A percentile compares a stretch with the other conserved stretches of the same genome.
These are phyloP conservation scores for Leptographium galeiforme DNA, from an alignment of 2,329 filamentous ascomycete species.

Conservation along the genomic window DNA sequence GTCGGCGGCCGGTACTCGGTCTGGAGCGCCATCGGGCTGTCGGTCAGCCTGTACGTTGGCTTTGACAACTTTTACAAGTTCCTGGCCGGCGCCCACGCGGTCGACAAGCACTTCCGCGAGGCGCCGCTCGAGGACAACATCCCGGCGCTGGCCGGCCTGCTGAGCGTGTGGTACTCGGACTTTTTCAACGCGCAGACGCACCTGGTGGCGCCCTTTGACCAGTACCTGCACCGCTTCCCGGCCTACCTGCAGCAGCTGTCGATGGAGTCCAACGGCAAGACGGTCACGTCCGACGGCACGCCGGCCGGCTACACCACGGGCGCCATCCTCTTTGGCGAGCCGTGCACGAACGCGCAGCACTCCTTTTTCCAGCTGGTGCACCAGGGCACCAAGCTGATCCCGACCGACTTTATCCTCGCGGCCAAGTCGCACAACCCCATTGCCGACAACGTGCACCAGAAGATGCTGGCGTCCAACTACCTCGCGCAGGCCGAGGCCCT, in stretches of 20 bases:
- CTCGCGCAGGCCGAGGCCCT: slow-evolving; percentile 79
- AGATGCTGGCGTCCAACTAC: slow-evolving; percentile 88
- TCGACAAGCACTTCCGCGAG: slow-evolving; percentile 96
- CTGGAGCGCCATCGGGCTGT: slow-evolving; percentile 95
- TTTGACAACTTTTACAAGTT: slow-evolving; percentile 97
- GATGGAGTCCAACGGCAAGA: slow-evolving; percentile 99
- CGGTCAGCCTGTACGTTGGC: slow-evolving; percentile 87
- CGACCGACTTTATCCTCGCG: slow-evolving; percentile 93
- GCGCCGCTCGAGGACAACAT: slow-evolving; percentile 91
- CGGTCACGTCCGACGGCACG: slow-evolving; percentile 75
- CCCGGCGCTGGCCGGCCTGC: slow-evolving; percentile 74
- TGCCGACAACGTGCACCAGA: slow-evolving; percentile 85
- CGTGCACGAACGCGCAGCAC: slow-evolving; percentile 97
- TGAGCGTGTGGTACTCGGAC: slow-evolving; percentile 98
- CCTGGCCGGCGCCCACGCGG: slow-evolving; percentile 83
- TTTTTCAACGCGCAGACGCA: slow-evolving; percentile 98
- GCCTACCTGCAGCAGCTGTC: slow-evolving; percentile 98
- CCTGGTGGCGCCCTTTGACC: slow-evolving; percentile 93
- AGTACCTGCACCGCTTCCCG: slow-evolving; percentile 97
- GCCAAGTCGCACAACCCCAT: slow-evolving; percentile 95
- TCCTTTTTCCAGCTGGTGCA: slow-evolving; percentile 99
- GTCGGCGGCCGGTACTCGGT: slow-evolving; percentile 97
- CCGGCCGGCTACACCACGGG: slow-evolving; percentile 97
- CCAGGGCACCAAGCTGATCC: slow-evolving; percentile 98
- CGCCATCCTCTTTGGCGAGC: slow-evolving; percentile 91